phyloP scores from a whole-genome alignment of 2,329 filamentous ascomycete genomes.

The Drechslerella stenobrocha region DNA sequence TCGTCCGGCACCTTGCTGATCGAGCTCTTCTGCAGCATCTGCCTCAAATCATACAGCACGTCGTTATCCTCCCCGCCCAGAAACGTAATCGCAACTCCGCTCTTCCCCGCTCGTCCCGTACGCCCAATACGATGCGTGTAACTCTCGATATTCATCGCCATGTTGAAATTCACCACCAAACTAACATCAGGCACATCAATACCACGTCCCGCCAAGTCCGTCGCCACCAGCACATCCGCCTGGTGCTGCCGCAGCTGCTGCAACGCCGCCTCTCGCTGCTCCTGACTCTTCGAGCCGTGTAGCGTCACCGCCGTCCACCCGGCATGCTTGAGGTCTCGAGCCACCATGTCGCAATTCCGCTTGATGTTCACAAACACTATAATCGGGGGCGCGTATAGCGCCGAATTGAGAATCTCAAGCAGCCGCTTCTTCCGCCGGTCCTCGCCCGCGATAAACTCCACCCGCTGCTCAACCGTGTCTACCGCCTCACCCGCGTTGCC shows the following conservation, averaged over 20 bases:
- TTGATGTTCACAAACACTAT: conserved; percentile 99
- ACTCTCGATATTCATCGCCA: conserved; percentile 87
- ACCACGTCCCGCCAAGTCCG: conserved; percentile 92
- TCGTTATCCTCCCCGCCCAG: conserved; percentile 86
- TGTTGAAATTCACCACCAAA: conserved; percentile 98
- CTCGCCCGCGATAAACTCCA: conserved; percentile 86
- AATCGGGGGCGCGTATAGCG: conserved; percentile 82
- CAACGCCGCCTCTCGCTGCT: conserved; percentile 92
- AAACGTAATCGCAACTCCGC: conserved; percentile 94
- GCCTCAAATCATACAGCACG: conserved; percentile 89
- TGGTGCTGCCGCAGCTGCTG: conserved; percentile 77
- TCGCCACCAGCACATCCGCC: conserved; percentile 88
- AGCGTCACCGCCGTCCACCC: conserved; percentile 87
- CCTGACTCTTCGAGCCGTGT: conserved; percentile 95
- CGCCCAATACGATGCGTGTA: conserved; percentile 97
- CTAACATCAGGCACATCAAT: conserved; percentile 95
- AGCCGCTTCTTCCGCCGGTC: conserved; percentile 96
- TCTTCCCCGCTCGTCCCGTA: conserved; percentile 96
- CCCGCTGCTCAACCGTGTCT: conserved; percentile 95
- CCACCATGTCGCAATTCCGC: conserved; percentile 94
- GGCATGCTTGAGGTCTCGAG: conserved; percentile 89
- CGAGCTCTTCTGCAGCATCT: conserved; percentile 89
- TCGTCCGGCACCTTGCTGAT: conserved; percentile 88
- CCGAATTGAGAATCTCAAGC: conserved; percentile 79
- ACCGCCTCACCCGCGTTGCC: conserved; percentile 94